phyloP scores from a whole-genome alignment of 2,329 filamentous ascomycete species.

The Penicillium sp. region DNA sequence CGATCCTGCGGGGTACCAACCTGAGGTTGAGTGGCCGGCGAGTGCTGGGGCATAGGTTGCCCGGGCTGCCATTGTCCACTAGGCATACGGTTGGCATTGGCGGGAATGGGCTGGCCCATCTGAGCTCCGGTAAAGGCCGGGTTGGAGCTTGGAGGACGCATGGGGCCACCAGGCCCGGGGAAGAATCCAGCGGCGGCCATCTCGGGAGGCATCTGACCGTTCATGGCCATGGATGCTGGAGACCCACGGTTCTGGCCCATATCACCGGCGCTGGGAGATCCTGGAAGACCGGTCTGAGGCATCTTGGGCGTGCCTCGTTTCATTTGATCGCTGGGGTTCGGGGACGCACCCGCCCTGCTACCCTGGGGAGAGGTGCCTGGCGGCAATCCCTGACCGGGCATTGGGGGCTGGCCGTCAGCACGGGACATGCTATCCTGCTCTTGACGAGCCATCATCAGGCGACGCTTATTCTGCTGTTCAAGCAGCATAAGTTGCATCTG shows the following conservation, averaged over 20 bases:
- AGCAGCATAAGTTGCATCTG: constrained; percentile 71
- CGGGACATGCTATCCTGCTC: constrained; percentile 64
- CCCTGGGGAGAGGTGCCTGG: constrained; percentile 60
- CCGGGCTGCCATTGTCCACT: constrained; percentile 45
- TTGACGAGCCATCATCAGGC: constrained; percentile 66
- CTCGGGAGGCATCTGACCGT: constrained; percentile 53
- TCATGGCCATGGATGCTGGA: constrained; percentile 61
- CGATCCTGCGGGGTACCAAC: constrained; percentile 60
- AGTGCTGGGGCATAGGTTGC: constrained; percentile 52
- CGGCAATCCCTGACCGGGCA: constrained; percentile 51
- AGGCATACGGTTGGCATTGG: constrained; percentile 43
- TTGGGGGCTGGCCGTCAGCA: constrained; percentile 50
- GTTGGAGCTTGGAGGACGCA: constrained; percentile 61
- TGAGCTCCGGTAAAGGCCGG: constrained; percentile 47
- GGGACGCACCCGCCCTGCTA: constrained; percentile 60
- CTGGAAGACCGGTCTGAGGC: constrained; percentile 56
- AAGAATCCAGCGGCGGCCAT: constrained; percentile 45
- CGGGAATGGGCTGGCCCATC: constrained; percentile 48
- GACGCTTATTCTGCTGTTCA: constrained; percentile 69
- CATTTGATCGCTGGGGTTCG: constrained; percentile 64
- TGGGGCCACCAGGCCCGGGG: constrained; percentile 44
- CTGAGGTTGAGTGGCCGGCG: constrained; percentile 46
- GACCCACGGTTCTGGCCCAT: constrained; percentile 61
- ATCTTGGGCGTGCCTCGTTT: constrained; percentile 64
- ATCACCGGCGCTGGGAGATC: constrained; percentile 59